Evolutionary conservation across 1,284 basidiomycete genomes (phyloP), one percentile per base, ranked within the genome.

Genomic region (Inonotus hispidus): DNA sequence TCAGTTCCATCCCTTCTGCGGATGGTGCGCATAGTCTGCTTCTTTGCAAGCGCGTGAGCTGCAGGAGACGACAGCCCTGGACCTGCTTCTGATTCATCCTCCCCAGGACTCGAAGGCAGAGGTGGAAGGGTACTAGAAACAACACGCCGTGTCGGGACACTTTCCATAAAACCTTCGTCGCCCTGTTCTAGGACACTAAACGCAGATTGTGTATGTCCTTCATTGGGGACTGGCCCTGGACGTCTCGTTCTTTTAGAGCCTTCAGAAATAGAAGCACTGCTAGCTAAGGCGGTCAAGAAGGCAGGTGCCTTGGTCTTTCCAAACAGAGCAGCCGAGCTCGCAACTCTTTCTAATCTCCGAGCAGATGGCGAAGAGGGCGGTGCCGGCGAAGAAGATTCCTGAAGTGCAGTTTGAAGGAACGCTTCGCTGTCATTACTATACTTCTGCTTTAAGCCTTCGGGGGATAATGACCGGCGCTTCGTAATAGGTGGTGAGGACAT

Each of bases 1-100:
- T 91, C 88, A 21, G 87, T 90, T 14, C 88, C 89, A 68, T 91
- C 89, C 66, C 88, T 83, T 47, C 88, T 77, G 49, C 88, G 78
- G 62, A 91, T 79, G 0, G 88, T 88, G 75, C 83, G 88, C 25
- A 82, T 78, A 63, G 88, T 84, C 63, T 90, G 88, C 43, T 87
- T 82, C 66, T 83, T 84, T 1, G 86, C 81, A 68, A 91, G 90
- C 7, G 88, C 87, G 66, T 87, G 84, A 46, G 88, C 89, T 43
- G 66, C 66, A 32, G 89, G 88, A 0, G 87, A 89, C 41, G 87
- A 88, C 79, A 82, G 80, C 64, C 87, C 87, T 16, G 78, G 75
- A 13, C 77, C 81, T 23, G 84, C 84, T 65, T 85, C 83, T 2
- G 81, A 75, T 62, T 77, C 67, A 68, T 87, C 81, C 58, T 89